These are phyloP conservation scores for Trichoderma cornu-damae DNA, from an alignment of 2,329 filamentous ascomycete genomes.

Conservation along the genomic window DNA sequence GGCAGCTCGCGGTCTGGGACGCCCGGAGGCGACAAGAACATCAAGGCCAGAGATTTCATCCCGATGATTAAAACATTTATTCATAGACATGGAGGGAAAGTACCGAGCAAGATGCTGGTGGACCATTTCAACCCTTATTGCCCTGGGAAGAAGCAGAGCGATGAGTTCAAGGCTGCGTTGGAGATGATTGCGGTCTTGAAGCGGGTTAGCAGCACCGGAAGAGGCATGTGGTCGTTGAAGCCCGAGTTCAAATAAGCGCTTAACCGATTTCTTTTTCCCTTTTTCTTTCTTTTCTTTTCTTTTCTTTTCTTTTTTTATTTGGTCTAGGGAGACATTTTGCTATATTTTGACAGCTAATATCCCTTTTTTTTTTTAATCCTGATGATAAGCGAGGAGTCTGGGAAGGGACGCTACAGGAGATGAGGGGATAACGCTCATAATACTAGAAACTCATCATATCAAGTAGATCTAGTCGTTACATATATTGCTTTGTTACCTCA, in stretches of 20 bases:
- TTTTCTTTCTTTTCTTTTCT: no score
- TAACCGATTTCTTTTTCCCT: no score
- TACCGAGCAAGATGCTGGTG: conserved; percentile 78
- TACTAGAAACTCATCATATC: neutral
- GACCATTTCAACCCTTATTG: conserved; percentile 86
- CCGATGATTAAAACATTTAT: conserved; percentile 75
- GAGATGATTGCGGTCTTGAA: conserved; percentile 70
- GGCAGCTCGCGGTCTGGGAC: conserved; percentile 45
- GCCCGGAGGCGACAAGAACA: conserved; percentile 35
- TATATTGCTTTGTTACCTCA: neutral
- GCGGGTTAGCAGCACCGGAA: conserved; percentile 48
- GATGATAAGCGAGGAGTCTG: neutral
- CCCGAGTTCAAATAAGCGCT: conserved; percentile 28
- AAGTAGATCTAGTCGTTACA: neutral
- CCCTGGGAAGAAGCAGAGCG: conserved; percentile 56
- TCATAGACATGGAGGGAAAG: conserved; percentile 67
- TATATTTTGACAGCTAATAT: conserved; percentile 10
- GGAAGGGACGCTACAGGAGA: neutral
- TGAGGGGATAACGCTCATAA: neutral
- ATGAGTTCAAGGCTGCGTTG: conserved; percentile 77
- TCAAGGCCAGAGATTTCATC: conserved; percentile 59
- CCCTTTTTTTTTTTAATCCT: neutral
- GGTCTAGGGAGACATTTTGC: neutral
- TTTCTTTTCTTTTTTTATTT: no score
- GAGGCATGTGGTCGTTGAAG: conserved; percentile 51